Conservation (phyloP, 73 alveolate species). For the Breviolum minutum region DNA sequence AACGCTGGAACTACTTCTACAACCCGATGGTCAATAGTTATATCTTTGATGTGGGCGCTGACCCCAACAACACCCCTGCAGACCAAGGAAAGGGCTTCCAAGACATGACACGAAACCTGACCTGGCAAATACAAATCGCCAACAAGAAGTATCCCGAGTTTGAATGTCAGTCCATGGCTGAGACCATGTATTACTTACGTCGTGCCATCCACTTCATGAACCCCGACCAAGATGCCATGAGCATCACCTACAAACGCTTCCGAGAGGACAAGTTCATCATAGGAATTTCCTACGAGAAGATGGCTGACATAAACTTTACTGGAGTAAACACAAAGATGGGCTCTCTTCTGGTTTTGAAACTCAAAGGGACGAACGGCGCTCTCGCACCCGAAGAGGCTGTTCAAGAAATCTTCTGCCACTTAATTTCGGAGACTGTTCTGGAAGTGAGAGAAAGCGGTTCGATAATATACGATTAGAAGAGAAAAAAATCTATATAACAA, state of each 20-base stretch:
- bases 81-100: background rate
- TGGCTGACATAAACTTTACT: background rate
- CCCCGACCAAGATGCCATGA: background rate
- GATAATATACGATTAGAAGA: background rate
- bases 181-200: background rate
- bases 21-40: slow-evolving; percentile 21
- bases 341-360: background rate
- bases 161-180: background rate
- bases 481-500: background rate
- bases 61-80: too few species aligned
- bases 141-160: background rate
- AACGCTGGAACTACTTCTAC: slow-evolving; percentile 37
- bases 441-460: background rate
- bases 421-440: background rate
- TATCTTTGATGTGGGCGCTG: background rate
- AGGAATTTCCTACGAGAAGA: background rate
- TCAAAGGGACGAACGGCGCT: background rate
- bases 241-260: background rate
- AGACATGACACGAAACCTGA: background rate
- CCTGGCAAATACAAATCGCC: background rate
- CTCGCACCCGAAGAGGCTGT: background rate
- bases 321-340: background rate
- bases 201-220: background rate
- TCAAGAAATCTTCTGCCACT: background rate
- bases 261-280: background rate